Evolutionary conservation across 2,329 filamentous ascomycete genomes (phyloP).

Genomic region (Blastomyces percursus): DNA sequence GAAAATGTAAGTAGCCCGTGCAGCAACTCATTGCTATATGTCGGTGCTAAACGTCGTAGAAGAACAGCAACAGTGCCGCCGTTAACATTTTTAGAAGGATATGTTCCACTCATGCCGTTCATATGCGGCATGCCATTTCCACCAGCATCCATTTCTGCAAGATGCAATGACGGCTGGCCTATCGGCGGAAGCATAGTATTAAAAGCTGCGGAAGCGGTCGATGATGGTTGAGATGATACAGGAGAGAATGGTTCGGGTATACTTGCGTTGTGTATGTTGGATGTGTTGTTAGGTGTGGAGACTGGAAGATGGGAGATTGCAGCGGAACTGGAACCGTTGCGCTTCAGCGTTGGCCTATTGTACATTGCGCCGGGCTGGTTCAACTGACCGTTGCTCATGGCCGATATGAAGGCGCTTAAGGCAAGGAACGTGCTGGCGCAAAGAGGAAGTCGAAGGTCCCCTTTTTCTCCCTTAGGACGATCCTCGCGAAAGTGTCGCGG

Average conservation of each 20-base stretch:
- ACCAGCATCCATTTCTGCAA: conserved; percentile 18
- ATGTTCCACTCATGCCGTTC: conserved; percentile 21
- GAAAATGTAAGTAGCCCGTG: conserved; percentile 56
- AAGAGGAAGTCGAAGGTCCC: not conserved
- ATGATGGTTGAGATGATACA: conserved; percentile 27
- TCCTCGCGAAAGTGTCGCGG: conserved; percentile 12
- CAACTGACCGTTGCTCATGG: conserved; percentile 8
- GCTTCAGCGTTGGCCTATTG: conserved; percentile 8
- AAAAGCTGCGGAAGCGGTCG: conserved; percentile 27
- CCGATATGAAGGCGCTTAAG: not conserved
- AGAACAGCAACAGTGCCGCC: conserved; percentile 36
- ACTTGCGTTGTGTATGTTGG: conserved; percentile 34
- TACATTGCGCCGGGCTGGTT: conserved; percentile 10
- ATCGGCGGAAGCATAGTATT: conserved; percentile 31
- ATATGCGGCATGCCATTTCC: conserved; percentile 26
- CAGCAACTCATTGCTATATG: conserved; percentile 46
- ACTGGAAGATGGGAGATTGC: conserved; percentile 10
- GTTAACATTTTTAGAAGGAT: conserved; percentile 23
- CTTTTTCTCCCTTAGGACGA: conserved; percentile 6
- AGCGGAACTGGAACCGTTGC: conserved; percentile 9
- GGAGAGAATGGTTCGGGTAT: conserved; percentile 35
- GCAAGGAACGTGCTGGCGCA: not conserved
- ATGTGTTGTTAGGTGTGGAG: conserved; percentile 23
- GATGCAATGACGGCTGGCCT: conserved; percentile 27
- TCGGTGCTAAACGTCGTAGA: conserved; percentile 50